phyloP scores from a whole-genome alignment of 2,329 filamentous ascomycete species.

The Pseudovirgaria hyperparasitica region DNA sequence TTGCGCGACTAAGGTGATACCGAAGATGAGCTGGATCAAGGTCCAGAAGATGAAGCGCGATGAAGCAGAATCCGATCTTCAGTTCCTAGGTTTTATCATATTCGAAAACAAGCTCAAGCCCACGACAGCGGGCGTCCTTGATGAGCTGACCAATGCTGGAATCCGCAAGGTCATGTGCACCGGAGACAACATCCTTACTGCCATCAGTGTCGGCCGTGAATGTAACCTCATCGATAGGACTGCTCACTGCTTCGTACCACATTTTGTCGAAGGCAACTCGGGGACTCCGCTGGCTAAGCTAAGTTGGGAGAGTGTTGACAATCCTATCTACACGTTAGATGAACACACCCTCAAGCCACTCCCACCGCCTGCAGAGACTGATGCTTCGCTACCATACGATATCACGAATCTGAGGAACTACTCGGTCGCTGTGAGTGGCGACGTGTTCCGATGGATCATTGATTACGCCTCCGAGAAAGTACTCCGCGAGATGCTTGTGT shows the following conservation, averaged over 20 bases:
- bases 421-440: slow-evolving; percentile 77
- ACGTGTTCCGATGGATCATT: slow-evolving; percentile 92
- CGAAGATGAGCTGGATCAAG: slow-evolving; percentile 84
- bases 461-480: slow-evolving; percentile 78
- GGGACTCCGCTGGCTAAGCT: slow-evolving; percentile 62
- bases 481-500: slow-evolving; percentile 75
- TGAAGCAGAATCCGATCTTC: slow-evolving; percentile 70
- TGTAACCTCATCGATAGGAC: slow-evolving; percentile 69
- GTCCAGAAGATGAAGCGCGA: slow-evolving; percentile 84
- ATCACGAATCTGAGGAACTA: slow-evolving; percentile 74
- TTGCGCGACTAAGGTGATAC: slow-evolving; percentile 79
- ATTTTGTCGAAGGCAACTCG: slow-evolving; percentile 68
- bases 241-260: slow-evolving; percentile 85
- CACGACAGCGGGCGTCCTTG: slow-evolving; percentile 66
- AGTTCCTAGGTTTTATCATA: slow-evolving; percentile 92
- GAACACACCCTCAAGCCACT: slow-evolving; percentile 69
- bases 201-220: slow-evolving; percentile 87
- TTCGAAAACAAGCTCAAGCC: slow-evolving; percentile 98
- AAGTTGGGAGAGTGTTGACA: slow-evolving; percentile 91
- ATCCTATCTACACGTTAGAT: slow-evolving; percentile 65
- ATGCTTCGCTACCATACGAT: slow-evolving; percentile 77
- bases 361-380: slow-evolving; percentile 54
- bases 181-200: slow-evolving; percentile 93
- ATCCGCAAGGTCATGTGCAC: slow-evolving; percentile 95
- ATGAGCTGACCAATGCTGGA: slow-evolving; percentile 68